Percentiles rank a stretch among this genome's conserved stretches.
phyloP scores from a whole-genome alignment of 306 rosid genomes.

The Citrullus mucosospermus region DNA sequence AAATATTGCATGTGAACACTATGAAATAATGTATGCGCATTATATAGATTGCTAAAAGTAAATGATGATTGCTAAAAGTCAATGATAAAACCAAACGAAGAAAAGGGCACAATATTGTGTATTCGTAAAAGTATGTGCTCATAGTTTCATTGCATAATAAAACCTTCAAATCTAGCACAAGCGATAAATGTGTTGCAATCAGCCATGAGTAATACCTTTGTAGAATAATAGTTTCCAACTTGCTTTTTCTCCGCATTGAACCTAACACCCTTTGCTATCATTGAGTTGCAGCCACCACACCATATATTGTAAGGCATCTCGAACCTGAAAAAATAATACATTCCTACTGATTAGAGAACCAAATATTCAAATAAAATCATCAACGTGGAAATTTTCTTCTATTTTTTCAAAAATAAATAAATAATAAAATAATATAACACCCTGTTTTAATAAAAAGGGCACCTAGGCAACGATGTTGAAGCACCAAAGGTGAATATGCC shows the following conservation, averaged over 20 bases:
- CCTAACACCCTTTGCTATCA: constrained; percentile 96
- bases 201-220: constrained; percentile 39
- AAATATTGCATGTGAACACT: not conserved
- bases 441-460: not conserved
- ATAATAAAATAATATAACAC: too few species aligned
- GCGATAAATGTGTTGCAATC: not conserved
- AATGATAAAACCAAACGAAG: not conserved
- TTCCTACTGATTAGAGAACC: not conserved
- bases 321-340: constrained; percentile 34
- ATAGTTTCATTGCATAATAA: not conserved
- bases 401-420: not conserved
- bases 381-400: not conserved
- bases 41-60: not conserved
- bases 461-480: not conserved
- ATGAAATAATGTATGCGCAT: not conserved
- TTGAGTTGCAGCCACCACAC: constrained; percentile 97
- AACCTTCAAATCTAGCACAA: not conserved
- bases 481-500: not conserved
- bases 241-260: constrained; percentile 95
- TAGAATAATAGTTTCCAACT: constrained; percentile 89
- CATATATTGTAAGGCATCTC: constrained; percentile 94
- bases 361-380: not conserved
- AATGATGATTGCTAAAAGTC: not conserved
- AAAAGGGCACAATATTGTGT: not conserved
- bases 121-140: not conserved